phyloP scores from a whole-genome alignment of 1,139 yeast species.

The Candida anutae region DNA sequence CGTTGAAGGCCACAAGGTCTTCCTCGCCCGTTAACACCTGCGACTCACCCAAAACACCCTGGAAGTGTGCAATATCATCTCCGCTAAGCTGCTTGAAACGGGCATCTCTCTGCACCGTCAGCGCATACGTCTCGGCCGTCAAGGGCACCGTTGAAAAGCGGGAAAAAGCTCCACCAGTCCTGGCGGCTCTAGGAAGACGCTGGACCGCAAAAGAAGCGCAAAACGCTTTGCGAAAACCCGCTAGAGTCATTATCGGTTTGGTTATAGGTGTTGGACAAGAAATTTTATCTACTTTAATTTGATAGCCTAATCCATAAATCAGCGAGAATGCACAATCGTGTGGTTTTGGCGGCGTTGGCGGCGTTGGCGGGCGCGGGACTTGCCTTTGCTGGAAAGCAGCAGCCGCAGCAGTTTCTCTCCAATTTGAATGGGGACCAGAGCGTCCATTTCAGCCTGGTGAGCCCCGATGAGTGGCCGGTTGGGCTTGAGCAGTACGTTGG shows the following conservation, averaged over 20 bases:
- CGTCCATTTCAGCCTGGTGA: slow-evolving; percentile 18
- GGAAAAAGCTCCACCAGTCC: not conserved
- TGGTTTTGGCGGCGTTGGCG: too few relatives aligned
- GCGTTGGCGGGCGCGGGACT: too few relatives aligned
- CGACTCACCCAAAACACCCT: slow-evolving; percentile 45
- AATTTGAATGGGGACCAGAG: not conserved
- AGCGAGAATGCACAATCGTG: too few relatives aligned
- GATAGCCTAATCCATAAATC: too few relatives aligned
- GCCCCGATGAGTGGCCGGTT: slow-evolving; percentile 31
- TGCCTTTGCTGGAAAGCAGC: too few relatives aligned
- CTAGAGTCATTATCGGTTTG: slow-evolving; percentile 4
- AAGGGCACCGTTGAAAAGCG: slow-evolving; percentile 32
- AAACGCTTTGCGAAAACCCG: not conserved
- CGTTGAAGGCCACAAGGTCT: slow-evolving; percentile 69
- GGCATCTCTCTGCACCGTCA: slow-evolving; percentile 40
- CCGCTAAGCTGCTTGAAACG: slow-evolving; percentile 40
- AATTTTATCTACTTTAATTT: too few relatives aligned
- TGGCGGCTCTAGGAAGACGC: not conserved
- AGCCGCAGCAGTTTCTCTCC: too few relatives aligned
- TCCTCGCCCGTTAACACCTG: slow-evolving; percentile 46
- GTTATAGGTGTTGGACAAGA: too few relatives aligned
- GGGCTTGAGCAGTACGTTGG: slow-evolving; percentile 41
- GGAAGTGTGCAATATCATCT: slow-evolving; percentile 57
- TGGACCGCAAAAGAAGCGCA: not conserved
- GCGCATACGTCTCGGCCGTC: slow-evolving; percentile 58